A percentile compares a stretch with the other conserved stretches of the same genome.
Conservation (phyloP, 331 rosid species). For the Malus hybrid region DNA sequence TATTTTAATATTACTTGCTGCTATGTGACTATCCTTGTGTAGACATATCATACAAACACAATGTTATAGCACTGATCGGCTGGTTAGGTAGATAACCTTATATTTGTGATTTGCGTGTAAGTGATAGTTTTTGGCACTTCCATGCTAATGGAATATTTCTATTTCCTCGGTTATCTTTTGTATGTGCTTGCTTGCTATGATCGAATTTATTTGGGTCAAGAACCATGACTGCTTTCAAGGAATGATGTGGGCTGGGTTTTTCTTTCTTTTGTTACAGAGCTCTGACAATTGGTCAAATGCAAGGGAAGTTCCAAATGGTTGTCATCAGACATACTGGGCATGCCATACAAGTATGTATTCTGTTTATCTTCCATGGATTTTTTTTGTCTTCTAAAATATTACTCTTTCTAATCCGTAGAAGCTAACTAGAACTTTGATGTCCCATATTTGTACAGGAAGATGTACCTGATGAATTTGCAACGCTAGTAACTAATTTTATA, state of each 20-base stretch:
- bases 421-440: background rate
- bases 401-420: background rate
- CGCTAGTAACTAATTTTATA: conserved; percentile 57
- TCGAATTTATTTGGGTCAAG: background rate
- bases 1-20: background rate
- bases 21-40: background rate
- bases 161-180: background rate
- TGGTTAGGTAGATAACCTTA: background rate
- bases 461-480: conserved; percentile 81
- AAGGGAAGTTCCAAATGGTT: conserved; percentile 96
- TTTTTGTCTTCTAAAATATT: background rate
- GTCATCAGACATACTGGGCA: conserved; percentile 89
- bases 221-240: background rate
- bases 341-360: conserved; percentile 71
- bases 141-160: background rate
- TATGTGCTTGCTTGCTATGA: background rate
- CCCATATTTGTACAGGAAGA: conserved; percentile 61
- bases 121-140: background rate
- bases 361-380: background rate
- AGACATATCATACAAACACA: background rate
- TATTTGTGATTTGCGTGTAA: background rate
- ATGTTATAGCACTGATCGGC: background rate
- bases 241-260: background rate
- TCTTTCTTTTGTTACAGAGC: conserved; percentile 37
- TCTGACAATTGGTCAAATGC: conserved; percentile 99